Evolutionary conservation across 257 asterid genomes (phyloP), one percentile per base, ranked within the genome.

Genomic region (Salvia hispanica): DNA sequence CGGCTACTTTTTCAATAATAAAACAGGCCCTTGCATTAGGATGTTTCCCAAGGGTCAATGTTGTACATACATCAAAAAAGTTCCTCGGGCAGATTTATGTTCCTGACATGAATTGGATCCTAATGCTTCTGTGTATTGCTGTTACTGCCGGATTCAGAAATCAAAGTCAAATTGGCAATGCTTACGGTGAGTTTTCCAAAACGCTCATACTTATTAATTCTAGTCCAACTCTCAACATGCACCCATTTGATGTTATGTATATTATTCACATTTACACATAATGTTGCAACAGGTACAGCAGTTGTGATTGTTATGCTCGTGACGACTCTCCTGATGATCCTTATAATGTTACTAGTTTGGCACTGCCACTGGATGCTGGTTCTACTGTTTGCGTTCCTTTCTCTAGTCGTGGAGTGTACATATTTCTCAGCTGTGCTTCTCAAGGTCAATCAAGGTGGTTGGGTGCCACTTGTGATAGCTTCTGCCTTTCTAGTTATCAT

Each of bases 31-130:
- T 80, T 57, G 92, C 95, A 2, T 83, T 80, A 12, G 96, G 95
- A 44, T 89, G 95, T 73, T 87, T 89, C 59, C 96, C 95, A 3
- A 77, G 92, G 73, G 92, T 89, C 44, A 87, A 85, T 82, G 86
- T 89, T 72, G 90, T 89, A n/a, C 96, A 89, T 70, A 89, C 95
- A 43, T 89, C 96, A 18, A 89, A 87, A 69, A 85, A 85, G 73
- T 83, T 83, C 66, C 83, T 81, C 4, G 96, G 96, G 55, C 94
- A 88, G 77, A 80, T 86, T 11, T 88, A 86, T 62, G 80, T 86
- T 74, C 94, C 91, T 4, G 94, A 86, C 58, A 79, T 88, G 65
- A 88, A 86, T 67, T 88, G 94, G 95, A 85, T 87, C 78, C 87
- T 89, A 40, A 82, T 89, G 96, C 40, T 89, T 78, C 90, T 85